phyloP scores from a whole-genome alignment of 495 filamentous ascomycete genomes.

The Xylaria sp. region DNA sequence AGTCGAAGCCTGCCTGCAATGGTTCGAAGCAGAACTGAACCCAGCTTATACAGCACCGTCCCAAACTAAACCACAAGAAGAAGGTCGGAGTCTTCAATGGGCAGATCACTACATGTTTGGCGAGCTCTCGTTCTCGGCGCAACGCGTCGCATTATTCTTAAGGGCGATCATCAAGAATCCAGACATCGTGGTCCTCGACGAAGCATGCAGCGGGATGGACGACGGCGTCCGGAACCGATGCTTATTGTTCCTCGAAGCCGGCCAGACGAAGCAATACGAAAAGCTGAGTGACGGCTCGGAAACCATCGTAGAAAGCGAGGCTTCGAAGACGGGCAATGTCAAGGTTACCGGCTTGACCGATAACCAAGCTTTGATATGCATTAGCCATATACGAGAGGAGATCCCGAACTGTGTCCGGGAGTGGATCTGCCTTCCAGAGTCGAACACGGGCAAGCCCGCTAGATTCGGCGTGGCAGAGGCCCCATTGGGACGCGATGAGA shows the following conservation, averaged over 20 bases:
- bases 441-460: constrained; percentile 59
- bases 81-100: constrained; percentile 61
- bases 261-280: constrained; percentile 53
- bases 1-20: constrained; percentile 70
- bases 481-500: constrained; percentile 59
- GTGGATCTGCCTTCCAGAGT: constrained; percentile 81
- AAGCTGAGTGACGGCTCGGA: constrained; percentile 35
- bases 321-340: constrained; percentile 45
- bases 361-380: constrained; percentile 80
- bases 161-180: constrained; percentile 82
- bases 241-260: constrained; percentile 73
- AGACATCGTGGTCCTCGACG: constrained; percentile 90
- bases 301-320: constrained; percentile 49
- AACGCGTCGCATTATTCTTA: constrained; percentile 84
- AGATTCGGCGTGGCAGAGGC: constrained; percentile 64
- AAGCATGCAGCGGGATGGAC: constrained; percentile 91
- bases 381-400: constrained; percentile 90
- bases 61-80: not conserved
- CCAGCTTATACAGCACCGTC: constrained; percentile 42
- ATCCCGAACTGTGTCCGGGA: constrained; percentile 79
- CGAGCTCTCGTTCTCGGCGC: constrained; percentile 75
- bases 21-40: constrained; percentile 78
- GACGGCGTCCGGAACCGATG: constrained; percentile 83
- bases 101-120: constrained; percentile 75
- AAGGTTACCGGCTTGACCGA: constrained; percentile 63